Percentiles rank a stretch among this genome's conserved stretches.
Conservation (phyloP, 495 filamentous ascomycete species). For the Aspergillus bridgeri region DNA sequence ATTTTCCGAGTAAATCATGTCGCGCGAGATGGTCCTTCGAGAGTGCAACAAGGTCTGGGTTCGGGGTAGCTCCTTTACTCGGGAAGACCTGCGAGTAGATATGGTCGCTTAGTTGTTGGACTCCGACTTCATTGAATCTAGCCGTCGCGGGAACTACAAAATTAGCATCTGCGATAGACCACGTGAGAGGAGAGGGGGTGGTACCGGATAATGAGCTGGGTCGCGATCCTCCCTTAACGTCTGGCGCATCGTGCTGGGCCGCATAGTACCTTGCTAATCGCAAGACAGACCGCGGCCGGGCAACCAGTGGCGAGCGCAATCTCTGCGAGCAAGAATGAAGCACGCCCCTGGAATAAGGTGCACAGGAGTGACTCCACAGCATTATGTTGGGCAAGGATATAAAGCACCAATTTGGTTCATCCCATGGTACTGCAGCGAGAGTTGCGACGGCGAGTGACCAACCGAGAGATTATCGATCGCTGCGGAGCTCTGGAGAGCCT, state of each 20-base stretch:
- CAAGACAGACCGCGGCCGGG: conserved; percentile 18
- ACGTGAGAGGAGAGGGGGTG: neutral
- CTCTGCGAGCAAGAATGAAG: conserved; percentile 27
- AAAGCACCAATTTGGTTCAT: neutral
- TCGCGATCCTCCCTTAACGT: conserved; percentile 13
- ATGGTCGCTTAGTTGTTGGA: conserved; percentile 84
- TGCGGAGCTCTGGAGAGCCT: neutral
- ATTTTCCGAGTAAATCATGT: conserved; percentile 90
- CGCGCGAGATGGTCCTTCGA: conserved; percentile 78
- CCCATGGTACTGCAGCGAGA: conserved; percentile 19
- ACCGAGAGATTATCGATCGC: neutral
- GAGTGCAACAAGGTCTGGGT: conserved; percentile 69
- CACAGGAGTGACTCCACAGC: conserved; percentile 29
- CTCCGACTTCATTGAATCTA: conserved; percentile 86
- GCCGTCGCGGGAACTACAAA: conserved; percentile 52
- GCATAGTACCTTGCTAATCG: conserved; percentile 21
- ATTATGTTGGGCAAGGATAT: conserved; percentile 9
- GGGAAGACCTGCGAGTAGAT: conserved; percentile 82
- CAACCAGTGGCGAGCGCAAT: conserved; percentile 22
- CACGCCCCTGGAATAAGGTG: conserved; percentile 37
- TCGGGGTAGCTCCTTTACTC: conserved; percentile 51
- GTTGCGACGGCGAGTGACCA: neutral
- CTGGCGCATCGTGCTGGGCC: conserved; percentile 27
- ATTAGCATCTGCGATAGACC: conserved; percentile 22
- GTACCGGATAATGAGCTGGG: conserved; percentile 37